Evolutionary conservation across 2,329 filamentous ascomycete species (phyloP).

Genomic region (Penicillium sclerotiorum): DNA sequence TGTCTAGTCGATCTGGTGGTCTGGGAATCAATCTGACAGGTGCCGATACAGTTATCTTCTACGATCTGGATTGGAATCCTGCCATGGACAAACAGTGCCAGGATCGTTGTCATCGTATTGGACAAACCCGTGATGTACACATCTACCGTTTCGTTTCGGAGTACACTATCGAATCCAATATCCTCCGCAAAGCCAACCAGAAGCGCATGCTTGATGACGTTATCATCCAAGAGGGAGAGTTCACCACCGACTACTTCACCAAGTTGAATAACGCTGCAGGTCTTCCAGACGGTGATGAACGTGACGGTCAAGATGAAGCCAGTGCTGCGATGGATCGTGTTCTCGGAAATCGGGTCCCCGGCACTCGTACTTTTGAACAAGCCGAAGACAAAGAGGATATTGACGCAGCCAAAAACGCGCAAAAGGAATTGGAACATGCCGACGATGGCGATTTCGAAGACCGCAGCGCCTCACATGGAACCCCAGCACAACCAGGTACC

Average conservation of each 20-base stretch:
- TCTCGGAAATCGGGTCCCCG: constrained; percentile 68
- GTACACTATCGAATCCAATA: constrained; percentile 97
- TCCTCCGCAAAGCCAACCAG: constrained; percentile 92
- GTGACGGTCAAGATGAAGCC: constrained; percentile 70
- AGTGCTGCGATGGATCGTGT: constrained; percentile 85
- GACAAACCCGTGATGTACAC: constrained; percentile 95
- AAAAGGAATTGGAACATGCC: constrained; percentile 81
- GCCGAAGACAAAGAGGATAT: constrained; percentile 94
- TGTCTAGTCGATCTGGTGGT: constrained; percentile 91
- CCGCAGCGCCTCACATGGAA: constrained; percentile 46
- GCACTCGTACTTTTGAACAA: constrained; percentile 76
- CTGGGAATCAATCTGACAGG: constrained; percentile 96
- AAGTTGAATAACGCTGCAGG: constrained; percentile 69
- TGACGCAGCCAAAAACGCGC: constrained; percentile 79
- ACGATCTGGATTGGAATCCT: constrained; percentile 98
- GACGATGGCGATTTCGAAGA: constrained; percentile 86
- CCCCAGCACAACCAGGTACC: constrained; percentile 39
- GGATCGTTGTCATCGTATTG: constrained; percentile 94
- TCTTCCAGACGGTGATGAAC: constrained; percentile 62
- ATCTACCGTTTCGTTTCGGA: constrained; percentile 94
- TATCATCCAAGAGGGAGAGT: constrained; percentile 96
- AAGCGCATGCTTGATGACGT: constrained; percentile 98
- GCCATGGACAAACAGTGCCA: constrained; percentile 99
- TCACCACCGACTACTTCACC: constrained; percentile 95
- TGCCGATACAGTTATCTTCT: constrained; percentile 97